These are phyloP conservation scores for Apiospora kogelbergensis DNA, from an alignment of 2,329 filamentous ascomycete genomes.

Conservation along the genomic window DNA sequence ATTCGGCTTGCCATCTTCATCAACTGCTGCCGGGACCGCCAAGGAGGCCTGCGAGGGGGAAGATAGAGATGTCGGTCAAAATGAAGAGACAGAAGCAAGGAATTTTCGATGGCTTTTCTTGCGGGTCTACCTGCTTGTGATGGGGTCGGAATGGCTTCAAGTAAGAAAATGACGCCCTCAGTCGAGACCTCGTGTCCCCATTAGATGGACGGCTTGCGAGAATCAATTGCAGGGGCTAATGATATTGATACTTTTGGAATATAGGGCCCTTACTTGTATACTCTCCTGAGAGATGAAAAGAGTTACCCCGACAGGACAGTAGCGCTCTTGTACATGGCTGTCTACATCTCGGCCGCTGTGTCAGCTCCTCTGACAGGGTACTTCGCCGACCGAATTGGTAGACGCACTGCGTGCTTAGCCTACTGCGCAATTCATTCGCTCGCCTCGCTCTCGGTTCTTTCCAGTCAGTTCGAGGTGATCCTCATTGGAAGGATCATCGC, in stretches of 20 bases:
- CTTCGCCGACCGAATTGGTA: conserved; percentile 49
- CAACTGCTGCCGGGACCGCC: background rate
- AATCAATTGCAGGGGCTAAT: no score
- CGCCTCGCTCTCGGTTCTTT: conserved; percentile 50
- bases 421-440: conserved; percentile 55
- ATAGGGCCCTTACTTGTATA: conserved; percentile 31
- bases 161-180: conserved; percentile 26
- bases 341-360: conserved; percentile 45
- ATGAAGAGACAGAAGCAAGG: conserved; percentile 20
- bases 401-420: conserved; percentile 50
- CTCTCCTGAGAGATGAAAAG: conserved; percentile 32
- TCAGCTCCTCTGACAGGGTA: conserved; percentile 47
- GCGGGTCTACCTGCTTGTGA: conserved; percentile 46
- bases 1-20: conserved; percentile 9
- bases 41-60: background rate
- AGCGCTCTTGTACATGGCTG: conserved; percentile 40
- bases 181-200: no score
- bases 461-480: conserved; percentile 38
- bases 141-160: conserved; percentile 54
- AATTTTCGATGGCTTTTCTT: conserved; percentile 24
- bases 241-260: no score
- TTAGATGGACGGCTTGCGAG: no score
- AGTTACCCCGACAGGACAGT: conserved; percentile 30
- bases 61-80: background rate
- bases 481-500: conserved; percentile 54